A percentile compares a stretch with the other conserved stretches of the same genome.
Evolutionary conservation across 768 basidiomycete species (phyloP).

Genomic region (Leccinum rimulosum): DNA sequence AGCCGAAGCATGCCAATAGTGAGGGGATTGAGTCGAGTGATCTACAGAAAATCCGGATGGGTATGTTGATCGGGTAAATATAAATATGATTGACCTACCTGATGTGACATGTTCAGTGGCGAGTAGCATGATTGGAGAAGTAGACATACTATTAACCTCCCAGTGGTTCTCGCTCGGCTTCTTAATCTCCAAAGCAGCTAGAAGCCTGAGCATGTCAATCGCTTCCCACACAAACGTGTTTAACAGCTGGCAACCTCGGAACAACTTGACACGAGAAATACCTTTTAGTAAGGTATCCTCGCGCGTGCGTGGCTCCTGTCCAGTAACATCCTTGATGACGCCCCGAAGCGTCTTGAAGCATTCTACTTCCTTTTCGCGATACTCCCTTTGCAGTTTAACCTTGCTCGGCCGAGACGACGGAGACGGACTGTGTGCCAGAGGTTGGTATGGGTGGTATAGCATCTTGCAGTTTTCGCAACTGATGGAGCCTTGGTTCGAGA

Average conservation of each 20-base stretch:
- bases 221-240: constrained; percentile 6
- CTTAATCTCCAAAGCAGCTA: background rate
- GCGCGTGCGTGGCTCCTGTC: constrained; percentile 13
- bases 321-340: constrained; percentile 12
- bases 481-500: background rate
- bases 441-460: background rate
- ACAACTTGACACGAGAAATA: background rate
- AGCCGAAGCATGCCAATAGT: background rate
- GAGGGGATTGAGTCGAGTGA: background rate
- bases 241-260: background rate
- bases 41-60: constrained; percentile 4
- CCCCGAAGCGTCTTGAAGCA: constrained; percentile 17
- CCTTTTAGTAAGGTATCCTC: constrained; percentile 21
- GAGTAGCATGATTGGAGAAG: background rate
- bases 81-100: constrained; percentile 1
- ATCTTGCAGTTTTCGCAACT: background rate
- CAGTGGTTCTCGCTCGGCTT: background rate
- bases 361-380: constrained; percentile 24
- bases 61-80: background rate
- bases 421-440: background rate
- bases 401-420: constrained; percentile 11
- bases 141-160: background rate
- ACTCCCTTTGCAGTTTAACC: constrained; percentile 14
- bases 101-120: background rate
- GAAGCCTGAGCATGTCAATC: constrained; percentile 6